These are phyloP conservation scores for Nannochloris sp. DNA, from an alignment of 139 green algal genomes.

Conservation along the genomic window DNA sequence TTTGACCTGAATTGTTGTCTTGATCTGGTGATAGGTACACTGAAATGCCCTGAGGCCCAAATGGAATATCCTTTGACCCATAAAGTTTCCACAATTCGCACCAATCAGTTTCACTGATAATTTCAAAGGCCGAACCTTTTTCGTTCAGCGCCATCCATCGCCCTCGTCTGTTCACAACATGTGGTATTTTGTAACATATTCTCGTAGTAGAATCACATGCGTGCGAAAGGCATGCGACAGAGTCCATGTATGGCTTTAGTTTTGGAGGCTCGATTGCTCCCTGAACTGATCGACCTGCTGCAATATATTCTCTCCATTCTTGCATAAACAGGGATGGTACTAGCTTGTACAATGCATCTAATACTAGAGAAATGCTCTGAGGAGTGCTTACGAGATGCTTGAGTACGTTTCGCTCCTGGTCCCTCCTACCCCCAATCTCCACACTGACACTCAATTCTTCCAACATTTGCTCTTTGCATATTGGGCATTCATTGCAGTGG, in stretches of 20 bases:
- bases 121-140: slow-evolving; percentile 16
- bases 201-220: slow-evolving; percentile 4
- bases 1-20: not conserved
- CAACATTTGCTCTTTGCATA: slow-evolving; percentile 15
- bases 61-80: not conserved
- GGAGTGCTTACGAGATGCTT: slow-evolving; percentile 22
- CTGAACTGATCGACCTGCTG: too few species aligned
- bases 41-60: not conserved
- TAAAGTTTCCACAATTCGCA: slow-evolving; percentile 25
- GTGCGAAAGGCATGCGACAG: slow-evolving; percentile 42
- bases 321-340: slow-evolving; percentile 45
- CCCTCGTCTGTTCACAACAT: slow-evolving; percentile 35
- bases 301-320: slow-evolving; percentile 33
- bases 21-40: not conserved
- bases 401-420: slow-evolving; percentile 27
- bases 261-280: slow-evolving; percentile 9
- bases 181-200: slow-evolving; percentile 21
- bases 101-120: slow-evolving; percentile 23
- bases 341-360: slow-evolving; percentile 39
- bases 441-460: slow-evolving; percentile 4
- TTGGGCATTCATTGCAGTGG: slow-evolving; percentile 15
- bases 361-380: slow-evolving; percentile 19
- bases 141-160: slow-evolving; percentile 29
- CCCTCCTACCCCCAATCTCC: slow-evolving; percentile 19
- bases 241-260: slow-evolving; percentile 25